Evolutionary conservation across 139 green algal species (phyloP).

Genomic region (Pycnococcus provasolii): DNA sequence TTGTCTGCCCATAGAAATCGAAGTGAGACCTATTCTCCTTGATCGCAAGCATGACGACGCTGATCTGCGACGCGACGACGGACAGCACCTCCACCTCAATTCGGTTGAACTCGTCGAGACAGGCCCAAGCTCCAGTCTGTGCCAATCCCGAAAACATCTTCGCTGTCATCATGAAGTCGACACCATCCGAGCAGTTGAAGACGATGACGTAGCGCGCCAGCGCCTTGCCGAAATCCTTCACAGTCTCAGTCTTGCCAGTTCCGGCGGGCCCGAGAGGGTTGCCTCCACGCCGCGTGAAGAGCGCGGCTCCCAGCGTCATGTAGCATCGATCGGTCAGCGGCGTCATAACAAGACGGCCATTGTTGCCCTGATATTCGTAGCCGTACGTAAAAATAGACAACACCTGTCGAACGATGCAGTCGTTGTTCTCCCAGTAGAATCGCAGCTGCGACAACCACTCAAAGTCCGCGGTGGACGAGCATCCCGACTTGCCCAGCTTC

Average conservation of each 20-base stretch:
- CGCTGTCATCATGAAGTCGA: conserved; percentile 74
- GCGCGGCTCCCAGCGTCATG: conserved; percentile 65
- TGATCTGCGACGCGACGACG: conserved; percentile 71
- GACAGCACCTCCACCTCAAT: conserved; percentile 77
- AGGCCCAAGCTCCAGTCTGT: conserved; percentile 71
- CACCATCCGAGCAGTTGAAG: conserved; percentile 76
- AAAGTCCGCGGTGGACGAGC: conserved; percentile 48
- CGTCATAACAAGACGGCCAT: conserved; percentile 39
- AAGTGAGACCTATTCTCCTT: conserved; percentile 63
- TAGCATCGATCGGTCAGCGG: conserved; percentile 55
- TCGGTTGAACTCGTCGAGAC: conserved; percentile 80
- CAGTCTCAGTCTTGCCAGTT: conserved; percentile 74
- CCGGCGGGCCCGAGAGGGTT: conserved; percentile 62
- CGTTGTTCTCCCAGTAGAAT: conserved; percentile 71
- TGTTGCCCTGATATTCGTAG: conserved; percentile 64
- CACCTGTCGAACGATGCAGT: conserved; percentile 71
- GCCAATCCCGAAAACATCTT: conserved; percentile 72
- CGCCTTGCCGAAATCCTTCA: conserved; percentile 64
- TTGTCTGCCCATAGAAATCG: conserved; percentile 62
- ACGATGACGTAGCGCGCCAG: conserved; percentile 69
- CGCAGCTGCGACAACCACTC: conserved; percentile 67
- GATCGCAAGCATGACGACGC: conserved; percentile 66
- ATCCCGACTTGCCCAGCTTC: conserved; percentile 56
- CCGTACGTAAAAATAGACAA: conserved; percentile 62
- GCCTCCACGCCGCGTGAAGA: conserved; percentile 62